Percentiles rank a stretch among this genome's conserved stretches.
Conservation (phyloP, 148 eudicot genomes). For the Heliamphora exappendiculata region DNA sequence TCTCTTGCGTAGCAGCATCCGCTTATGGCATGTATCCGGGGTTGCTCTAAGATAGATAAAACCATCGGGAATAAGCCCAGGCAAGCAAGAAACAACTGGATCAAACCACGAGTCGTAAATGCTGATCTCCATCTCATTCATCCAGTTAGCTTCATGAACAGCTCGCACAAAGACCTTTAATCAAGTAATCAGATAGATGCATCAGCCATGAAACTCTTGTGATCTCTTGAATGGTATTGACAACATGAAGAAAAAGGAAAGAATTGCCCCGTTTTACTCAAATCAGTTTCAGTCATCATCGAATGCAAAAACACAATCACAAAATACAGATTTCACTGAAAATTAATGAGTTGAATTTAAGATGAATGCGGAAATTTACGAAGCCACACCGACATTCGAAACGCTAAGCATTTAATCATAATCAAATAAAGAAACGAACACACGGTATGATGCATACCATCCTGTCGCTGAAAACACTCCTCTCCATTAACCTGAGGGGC, state of each 20-base stretch:
- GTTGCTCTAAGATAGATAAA: conserved; percentile 95
- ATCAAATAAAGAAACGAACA: not conserved
- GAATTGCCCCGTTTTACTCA: not conserved
- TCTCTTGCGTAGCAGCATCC: conserved; percentile 86
- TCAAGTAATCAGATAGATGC: conserved; percentile 7
- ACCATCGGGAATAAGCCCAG: conserved; percentile 92
- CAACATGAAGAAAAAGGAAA: not conserved
- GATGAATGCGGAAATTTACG: not conserved
- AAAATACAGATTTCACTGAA: not conserved
- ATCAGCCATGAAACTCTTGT: conserved; percentile 12
- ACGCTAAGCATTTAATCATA: not conserved
- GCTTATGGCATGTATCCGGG: conserved; percentile 94
- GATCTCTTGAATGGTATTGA: not conserved
- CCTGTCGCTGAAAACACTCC: conserved; percentile 91
- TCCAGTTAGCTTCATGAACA: conserved; percentile 98
- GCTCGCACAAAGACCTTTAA: conserved; percentile 93
- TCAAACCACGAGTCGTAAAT: conserved; percentile 97
- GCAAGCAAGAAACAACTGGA: conserved; percentile 84
- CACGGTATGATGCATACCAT: conserved; percentile 45
- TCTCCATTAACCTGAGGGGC: conserved; percentile 94
- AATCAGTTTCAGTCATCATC: not conserved
- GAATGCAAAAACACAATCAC: conserved; percentile 5
- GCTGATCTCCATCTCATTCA: conserved; percentile 98
- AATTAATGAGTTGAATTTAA: not conserved
- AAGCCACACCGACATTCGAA: not conserved